Evolutionary conservation across 2,329 filamentous ascomycete genomes (phyloP), one percentile per base, ranked within the genome.

Genomic region (Neonectria hederae): DNA sequence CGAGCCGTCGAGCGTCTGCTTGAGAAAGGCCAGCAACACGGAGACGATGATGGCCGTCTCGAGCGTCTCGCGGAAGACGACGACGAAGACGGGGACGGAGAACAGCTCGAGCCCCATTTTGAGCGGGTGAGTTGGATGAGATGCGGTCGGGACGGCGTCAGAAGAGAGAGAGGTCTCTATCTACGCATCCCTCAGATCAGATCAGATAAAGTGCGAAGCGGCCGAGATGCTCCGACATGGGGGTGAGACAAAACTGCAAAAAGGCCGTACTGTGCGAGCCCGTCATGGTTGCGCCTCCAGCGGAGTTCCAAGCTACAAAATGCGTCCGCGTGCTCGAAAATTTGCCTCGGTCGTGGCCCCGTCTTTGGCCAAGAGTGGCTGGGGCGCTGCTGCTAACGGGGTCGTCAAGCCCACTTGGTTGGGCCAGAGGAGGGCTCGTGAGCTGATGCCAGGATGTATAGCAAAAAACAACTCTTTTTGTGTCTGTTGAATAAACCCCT

Each of bases 21-120:
- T 96, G 62, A 97, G 82, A 77, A 96, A 97, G 17, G 93, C 89
- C 30, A 97, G 86, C 26, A 97, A 83, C 17, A 97, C 91, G 0
- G 93, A 96, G 65, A 97, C 89, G 72, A 97, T 92, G 75, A 97
- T 93, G 73, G 87, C 90, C 1, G 91, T 92, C 82, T 97, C 93
- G 57, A 97, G 83, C 48, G 89, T 89, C 81, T 97, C 94, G 74
- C 94, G 90, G 77, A 97, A 97, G 81, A 92, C 90, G 77, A 97
- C 92, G 81, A 97, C 94, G 82, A 97, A 97, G 54, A 97, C 89
- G 71, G 91, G 91, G 13, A 93, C 88, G 63, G 91, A 87, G 76
- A 94, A 94, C 59, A 94, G 87, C 75, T 91, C 86, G 65, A 86
- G 83, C 76, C 89, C 89, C 81, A 87, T 90, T 65, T 61, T 78